Base-by-base conservation (phyloP, 1,284 basidiomycete genomes). In the Laetiporus sulphureus region DNA sequence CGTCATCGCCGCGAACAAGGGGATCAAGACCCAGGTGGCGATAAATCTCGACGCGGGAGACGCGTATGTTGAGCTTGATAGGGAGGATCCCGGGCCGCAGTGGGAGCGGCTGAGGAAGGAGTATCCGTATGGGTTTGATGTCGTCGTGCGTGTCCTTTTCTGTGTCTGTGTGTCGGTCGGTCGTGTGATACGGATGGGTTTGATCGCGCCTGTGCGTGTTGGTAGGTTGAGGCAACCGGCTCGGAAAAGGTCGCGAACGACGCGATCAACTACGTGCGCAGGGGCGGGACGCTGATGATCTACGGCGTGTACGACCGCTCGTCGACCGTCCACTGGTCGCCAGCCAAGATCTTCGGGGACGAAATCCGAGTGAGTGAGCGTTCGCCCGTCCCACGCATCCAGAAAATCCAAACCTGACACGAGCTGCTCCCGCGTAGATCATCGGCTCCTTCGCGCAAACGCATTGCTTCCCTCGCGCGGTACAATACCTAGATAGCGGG, bases 371-470 rank as follows among this genome's bases (percentile, higher is more conserved):
- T 68, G 41, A 43, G 60, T 11, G 22, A 37, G 31, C 29, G 21
- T 21, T 23, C 5, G n/a, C 4, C 13, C 21, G 19, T 22, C n/a
- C 35, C 5, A 23, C 3, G 19, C 6, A 36, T 15, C 16, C 3
- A 23, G 5, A 27, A 35, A 32, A 16, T 6, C 15, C 46, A 23
- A 32, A 30, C 36, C n/a, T n/a, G n/a, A n/a, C n/a, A n/a, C n/a
- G n/a, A n/a, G n/a, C n/a, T n/a, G n/a, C n/a, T n/a, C n/a, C n/a
- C n/a, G n/a, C n/a, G n/a, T n/a, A 71, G 70, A 75, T 78, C 58
- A 73, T 78, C 51, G 75, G 75, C 38, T 78, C 76, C 22, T 78
- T 79, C 65, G 69, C 73, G 21, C 77, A 78, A 56, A 71, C 69
- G 20, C 68, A 67, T 64, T 79, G 77, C 62, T 80, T 81, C 69